Base-by-base conservation (phyloP, 805 yeast genomes). In the Myxozyma kluyveri region DNA sequence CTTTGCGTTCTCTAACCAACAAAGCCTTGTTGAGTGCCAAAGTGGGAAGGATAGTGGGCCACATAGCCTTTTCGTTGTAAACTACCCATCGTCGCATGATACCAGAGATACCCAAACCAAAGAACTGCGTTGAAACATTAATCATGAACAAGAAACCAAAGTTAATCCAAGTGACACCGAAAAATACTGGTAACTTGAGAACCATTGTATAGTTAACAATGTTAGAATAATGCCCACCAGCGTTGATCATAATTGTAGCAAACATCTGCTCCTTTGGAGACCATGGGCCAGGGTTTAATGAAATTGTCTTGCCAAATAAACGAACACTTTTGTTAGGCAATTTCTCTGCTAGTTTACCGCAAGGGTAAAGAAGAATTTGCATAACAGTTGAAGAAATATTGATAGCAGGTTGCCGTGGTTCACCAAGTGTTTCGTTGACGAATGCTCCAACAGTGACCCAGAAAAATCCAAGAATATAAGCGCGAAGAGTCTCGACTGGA, bases 321-420 rank as follows among this genome's bases (percentile, higher is more conserved):
- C 37, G 27, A 23, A 49, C 47, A 31, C 45, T 54, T 43, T 42
- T 35, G 43, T 52, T 42, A 7, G 57, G 57, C 4, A 52, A 45
- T 17, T 29, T 36, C 27, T 49, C 49, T 2, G 45, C 37, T 17
- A 73, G 54, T 45, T 69, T 66, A 48, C 89, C 88, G 29, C 78
- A 57, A 3, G 87, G 86, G 66, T 75, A 80, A 2, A 84, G 75
- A 45, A 81, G 54, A 1, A 89, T 88, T 74, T 79, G 83, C 1
- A 86, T 79, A 50, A 81, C 73, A 52, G 84, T 75, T 36, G 84
- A 79, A 29, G 80, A 75, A 45, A 83, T 83, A 50, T 71, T 63
- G 54, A 81, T 72, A 2, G 75, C 61, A 3, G 87, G 88, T 41
- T 73, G 65, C 64, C 82, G 83, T 62, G 81, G 67, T 21, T 80